Conservation (phyloP, 2,329 filamentous ascomycete genomes). For the Trichoderma hamatum region DNA sequence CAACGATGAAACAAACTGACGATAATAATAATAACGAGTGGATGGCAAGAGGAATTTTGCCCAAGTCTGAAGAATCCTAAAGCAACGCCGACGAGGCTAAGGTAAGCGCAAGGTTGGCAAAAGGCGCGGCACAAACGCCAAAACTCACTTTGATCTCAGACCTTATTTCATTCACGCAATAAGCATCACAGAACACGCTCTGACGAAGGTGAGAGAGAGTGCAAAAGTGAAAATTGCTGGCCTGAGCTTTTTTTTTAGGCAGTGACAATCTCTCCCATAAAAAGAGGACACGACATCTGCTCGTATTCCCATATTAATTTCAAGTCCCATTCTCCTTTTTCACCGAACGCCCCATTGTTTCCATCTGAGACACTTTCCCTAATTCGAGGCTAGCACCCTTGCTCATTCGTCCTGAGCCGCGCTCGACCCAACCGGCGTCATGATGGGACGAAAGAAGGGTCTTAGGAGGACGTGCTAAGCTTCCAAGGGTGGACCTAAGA, state of each 20-base stretch:
- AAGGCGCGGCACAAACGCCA: slow-evolving; percentile 13
- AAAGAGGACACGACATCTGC: slow-evolving; percentile 18
- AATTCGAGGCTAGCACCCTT: slow-evolving; percentile 19
- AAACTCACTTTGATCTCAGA: slow-evolving; percentile 19
- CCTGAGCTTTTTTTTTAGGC: not conserved
- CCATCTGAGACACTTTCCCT: slow-evolving; percentile 19
- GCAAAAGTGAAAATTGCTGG: not conserved
- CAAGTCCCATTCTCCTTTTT: slow-evolving; percentile 7
- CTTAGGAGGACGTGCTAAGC: not conserved
- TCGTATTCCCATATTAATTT: slow-evolving; percentile 2
- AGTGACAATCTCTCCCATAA: not conserved
- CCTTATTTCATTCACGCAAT: not conserved
- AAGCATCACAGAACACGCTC: slow-evolving; percentile 9
- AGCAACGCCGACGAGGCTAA: not conserved
- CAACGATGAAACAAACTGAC: not conserved
- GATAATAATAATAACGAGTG: slow-evolving; percentile 1
- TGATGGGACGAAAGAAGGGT: not conserved
- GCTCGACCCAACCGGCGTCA: slow-evolving; percentile 9
- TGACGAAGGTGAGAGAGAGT: not conserved
- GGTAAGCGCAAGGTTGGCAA: slow-evolving; percentile 4
- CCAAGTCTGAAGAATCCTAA: slow-evolving; percentile 3
- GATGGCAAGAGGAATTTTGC: slow-evolving; percentile 14
- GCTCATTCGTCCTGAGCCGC: not conserved
- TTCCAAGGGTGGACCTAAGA: not conserved
- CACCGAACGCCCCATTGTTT: slow-evolving; percentile 12